Evolutionary conservation across 192 early-diverging fungal species (phyloP).

Genomic region (Fimicolochytrium jonesii): DNA sequence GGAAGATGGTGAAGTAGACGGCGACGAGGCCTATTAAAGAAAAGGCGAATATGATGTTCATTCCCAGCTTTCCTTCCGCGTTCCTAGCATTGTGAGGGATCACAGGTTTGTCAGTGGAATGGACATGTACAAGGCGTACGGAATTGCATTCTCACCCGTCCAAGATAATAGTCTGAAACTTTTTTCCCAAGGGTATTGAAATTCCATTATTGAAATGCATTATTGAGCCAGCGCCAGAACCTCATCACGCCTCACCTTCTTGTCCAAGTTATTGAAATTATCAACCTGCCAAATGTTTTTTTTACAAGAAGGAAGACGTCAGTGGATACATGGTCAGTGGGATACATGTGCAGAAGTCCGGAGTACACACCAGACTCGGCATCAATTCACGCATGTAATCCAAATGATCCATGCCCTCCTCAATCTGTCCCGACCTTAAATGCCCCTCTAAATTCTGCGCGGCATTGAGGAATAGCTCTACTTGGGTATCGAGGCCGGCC

Average conservation of each 20-base stretch:
- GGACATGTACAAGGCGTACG: too few relatives aligned
- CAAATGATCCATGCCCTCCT: background rate
- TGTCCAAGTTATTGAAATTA: conserved; percentile 5
- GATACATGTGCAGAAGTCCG: too few relatives aligned
- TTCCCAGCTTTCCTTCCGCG: background rate
- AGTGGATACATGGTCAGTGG: too few relatives aligned
- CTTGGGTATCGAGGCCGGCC: conserved; percentile 14
- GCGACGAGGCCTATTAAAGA: background rate
- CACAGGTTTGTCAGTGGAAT: too few relatives aligned
- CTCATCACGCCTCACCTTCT: background rate
- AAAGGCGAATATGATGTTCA: conserved; percentile 12
- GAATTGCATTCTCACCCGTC: conserved; percentile 14
- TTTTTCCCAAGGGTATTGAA: background rate
- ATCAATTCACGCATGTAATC: conserved; percentile 1
- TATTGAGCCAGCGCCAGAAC: background rate
- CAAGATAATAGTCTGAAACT: conserved; percentile 1
- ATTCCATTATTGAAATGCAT: background rate
- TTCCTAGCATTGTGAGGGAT: conserved; percentile 17
- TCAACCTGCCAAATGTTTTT: too few relatives aligned
- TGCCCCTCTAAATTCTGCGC: background rate
- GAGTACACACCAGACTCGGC: background rate
- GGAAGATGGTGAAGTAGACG: conserved; percentile 10
- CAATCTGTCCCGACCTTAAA: background rate
- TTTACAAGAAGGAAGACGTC: too few relatives aligned
- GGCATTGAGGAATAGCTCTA: conserved; percentile 4